phyloP scores from a whole-genome alignment of 129 eudicot genomes.

The Escallonia herrerae region DNA sequence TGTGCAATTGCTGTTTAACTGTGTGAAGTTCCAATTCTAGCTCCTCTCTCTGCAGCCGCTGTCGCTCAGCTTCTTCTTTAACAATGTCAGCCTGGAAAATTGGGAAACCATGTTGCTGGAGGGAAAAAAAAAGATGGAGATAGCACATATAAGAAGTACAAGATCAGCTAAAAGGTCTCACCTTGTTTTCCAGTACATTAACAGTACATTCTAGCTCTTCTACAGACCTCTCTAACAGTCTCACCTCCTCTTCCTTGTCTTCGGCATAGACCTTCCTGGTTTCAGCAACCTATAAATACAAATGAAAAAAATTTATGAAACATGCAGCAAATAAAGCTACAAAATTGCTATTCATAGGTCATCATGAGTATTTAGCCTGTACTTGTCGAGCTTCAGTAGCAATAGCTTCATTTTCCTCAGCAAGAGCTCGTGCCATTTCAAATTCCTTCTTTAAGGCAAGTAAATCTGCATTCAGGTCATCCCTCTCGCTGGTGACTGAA shows the following conservation, averaged over 20 bases:
- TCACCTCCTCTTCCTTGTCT: conserved; percentile 92
- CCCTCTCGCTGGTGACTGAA: conserved; percentile 43
- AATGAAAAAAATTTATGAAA: neutral
- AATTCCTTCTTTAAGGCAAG: conserved; percentile 51
- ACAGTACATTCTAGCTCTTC: conserved; percentile 85
- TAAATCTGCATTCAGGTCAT: conserved; percentile 38
- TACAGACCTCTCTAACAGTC: conserved; percentile 68
- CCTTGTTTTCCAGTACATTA: conserved; percentile 82
- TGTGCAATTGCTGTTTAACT: conserved; percentile 56
- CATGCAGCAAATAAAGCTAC: neutral
- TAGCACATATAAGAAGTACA: neutral
- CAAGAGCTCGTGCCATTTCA: conserved; percentile 66
- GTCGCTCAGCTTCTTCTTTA: conserved; percentile 87
- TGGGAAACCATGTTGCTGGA: conserved; percentile 8
- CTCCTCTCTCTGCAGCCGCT: conserved; percentile 77
- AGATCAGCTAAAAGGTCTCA: conserved; percentile 9
- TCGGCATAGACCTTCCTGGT: conserved; percentile 47
- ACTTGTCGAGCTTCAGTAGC: conserved; percentile 86
- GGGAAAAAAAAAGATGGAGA: neutral
- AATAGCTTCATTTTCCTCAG: conserved; percentile 75
- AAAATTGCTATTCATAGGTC: neutral
- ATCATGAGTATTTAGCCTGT: neutral
- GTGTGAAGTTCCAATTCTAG: conserved; percentile 80
- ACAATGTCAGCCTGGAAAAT: conserved; percentile 59
- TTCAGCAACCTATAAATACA: conserved; percentile 52